These are phyloP conservation scores for Hypomyces perniciosus DNA, from an alignment of 2,329 filamentous ascomycete genomes.

Conservation along the genomic window DNA sequence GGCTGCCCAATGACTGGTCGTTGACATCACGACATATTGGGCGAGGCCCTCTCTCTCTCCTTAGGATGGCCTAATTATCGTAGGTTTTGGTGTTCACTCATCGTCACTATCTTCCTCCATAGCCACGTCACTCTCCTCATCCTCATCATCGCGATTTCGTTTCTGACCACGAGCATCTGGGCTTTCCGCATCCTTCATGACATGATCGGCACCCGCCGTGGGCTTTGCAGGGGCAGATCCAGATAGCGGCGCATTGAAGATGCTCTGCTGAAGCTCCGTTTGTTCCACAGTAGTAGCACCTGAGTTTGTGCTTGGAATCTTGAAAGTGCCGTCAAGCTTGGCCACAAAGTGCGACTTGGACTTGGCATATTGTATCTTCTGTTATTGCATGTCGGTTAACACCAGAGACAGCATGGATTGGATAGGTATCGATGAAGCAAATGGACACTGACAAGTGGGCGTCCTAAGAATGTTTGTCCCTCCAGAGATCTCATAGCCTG, in stretches of 20 bases:
- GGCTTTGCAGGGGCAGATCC: constrained; percentile 47
- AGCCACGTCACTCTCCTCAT: constrained; percentile 63
- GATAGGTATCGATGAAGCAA: background rate
- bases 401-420: background rate
- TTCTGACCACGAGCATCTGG: constrained; percentile 60
- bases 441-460: constrained; percentile 63
- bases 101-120: constrained; percentile 70
- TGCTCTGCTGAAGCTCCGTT: constrained; percentile 71
- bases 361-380: constrained; percentile 91
- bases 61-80: constrained; percentile 3
- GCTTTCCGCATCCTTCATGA: constrained; percentile 46
- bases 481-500: constrained; percentile 88
- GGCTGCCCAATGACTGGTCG: constrained; percentile 34
- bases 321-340: constrained; percentile 88
- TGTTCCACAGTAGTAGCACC: constrained; percentile 53
- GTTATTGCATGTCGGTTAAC: constrained; percentile 1
- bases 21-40: background rate
- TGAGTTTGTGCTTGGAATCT: constrained; percentile 52
- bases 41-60: constrained; percentile 1
- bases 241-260: constrained; percentile 64
- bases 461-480: constrained; percentile 78
- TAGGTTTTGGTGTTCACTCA: constrained; percentile 40
- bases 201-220: constrained; percentile 38
- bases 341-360: constrained; percentile 81
- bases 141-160: constrained; percentile 60